Evolutionary conservation across 1,284 basidiomycete genomes (phyloP), one percentile per base, ranked within the genome.

Genomic region (Porogramme epimiltina): DNA sequence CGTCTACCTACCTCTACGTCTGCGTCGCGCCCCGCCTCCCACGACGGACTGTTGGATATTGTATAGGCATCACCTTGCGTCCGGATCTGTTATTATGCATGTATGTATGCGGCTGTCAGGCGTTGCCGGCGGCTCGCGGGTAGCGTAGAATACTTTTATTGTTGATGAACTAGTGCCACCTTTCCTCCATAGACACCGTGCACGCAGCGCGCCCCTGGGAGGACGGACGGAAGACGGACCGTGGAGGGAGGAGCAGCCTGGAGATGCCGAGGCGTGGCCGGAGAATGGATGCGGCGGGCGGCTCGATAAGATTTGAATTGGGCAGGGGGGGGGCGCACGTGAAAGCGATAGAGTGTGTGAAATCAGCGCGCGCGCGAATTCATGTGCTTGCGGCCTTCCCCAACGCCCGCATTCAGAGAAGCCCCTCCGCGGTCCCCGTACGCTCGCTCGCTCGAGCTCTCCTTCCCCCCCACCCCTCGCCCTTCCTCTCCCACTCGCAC

Each of bases 101-200:
- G 55, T 60, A 57, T 60, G 58, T 60, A 53, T 49, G 50, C 34
- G n/a, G n/a, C n/a, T n/a, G n/a, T n/a, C n/a, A n/a, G n/a, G n/a
- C n/a, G 28, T 52, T 44, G 50, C 49, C 42, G 37, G 41, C 20
- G 36, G 15, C 28, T 18, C 19, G 46, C 42, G 34, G 41, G 53
- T 60, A 60, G 58, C 51, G 55, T 60, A 60, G 53, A 57, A 52
- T 55, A 38, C 48, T 60, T 37, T 56, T 60, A 53, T 55, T 59
- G 23, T 48, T 31, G 34, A 16, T 37, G 34, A 16, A 6, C 8
- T 37, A 31, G 28, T 31, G 8, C 28, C 28, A 13, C 28, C 28
- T 31, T 31, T 31, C 13, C 28, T 31, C 6, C 13, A 31, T 31
- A 13, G n/a, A 13, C 28, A 31, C 28, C 28, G 6, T 31, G 28